Evolutionary conservation across 352 stramenopile species (phyloP), one percentile per base, ranked within the genome.

Genomic region (Hyaloperonospora arabidopsidis): DNA sequence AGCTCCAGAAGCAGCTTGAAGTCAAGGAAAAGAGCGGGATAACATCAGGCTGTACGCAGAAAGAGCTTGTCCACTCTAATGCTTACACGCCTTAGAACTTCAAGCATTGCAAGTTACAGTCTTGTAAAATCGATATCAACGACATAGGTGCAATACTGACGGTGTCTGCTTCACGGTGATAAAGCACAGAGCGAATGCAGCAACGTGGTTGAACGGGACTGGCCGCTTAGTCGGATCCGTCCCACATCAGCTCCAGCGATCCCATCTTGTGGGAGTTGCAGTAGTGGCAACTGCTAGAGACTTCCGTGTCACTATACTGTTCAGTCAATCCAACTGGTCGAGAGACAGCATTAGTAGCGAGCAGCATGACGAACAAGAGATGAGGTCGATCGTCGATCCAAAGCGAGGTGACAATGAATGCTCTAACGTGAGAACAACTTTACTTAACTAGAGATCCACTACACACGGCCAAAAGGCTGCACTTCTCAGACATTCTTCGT

Each of bases 11-110:
- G 51, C 54, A 63, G 59, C 59, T 67, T 67, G 54, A 67, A 67
- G 48, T 67, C 54, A 49, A 61, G 52, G 52, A 57, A 61, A 57
- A 65, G 58, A 65, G 58, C 58, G 57, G 53, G 58, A 65, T 47
- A 54, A 39, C 56, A 65, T 47, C 52, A n/a, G n/a, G n/a, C n/a
- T n/a, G n/a, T 60, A 45, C 45, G 23, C 51, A 65, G 45, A 61
- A 57, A 59, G 54, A 67, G 59, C 54, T 56, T 63, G 40, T 60
- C 36, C 44, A 63, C 63, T 67, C 59, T 54, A 54, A 39, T 34
- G 53, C 45, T 49, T 44, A 40, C 50, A 64, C 51, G 39, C 46
- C 52, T 46, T 57, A 61, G 52, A 22, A 56, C 46, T 61, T 65
- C 47, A 65, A 67, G 54, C 44, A 12, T 4, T 35, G 35, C 21